Base-by-base conservation (phyloP, 176 grass and related monocot species). In the Guadua angustifolia region DNA sequence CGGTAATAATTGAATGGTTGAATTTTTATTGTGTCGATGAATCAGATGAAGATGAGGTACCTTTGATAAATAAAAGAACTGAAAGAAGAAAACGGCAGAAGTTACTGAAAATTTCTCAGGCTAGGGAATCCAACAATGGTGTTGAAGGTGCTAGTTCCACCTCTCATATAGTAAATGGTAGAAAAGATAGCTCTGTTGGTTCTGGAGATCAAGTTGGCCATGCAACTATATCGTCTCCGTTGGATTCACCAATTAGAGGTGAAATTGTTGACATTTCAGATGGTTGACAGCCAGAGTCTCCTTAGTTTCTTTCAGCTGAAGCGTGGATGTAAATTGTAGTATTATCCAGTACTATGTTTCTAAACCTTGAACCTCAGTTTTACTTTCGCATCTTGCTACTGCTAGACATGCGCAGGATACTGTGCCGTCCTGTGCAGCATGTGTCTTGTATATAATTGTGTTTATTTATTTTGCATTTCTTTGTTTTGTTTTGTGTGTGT, bases 11-110 rank as follows among this genome's bases (percentile, higher is more conserved):
- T 50, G 82, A 86, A 67, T 75, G 74, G 85, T 29, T 90, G 79
- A 75, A 83, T 46, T 85, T 79, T 57, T 93, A 85, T 80, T 73
- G 35, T 82, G n/a, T 58, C 0, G 71, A 87, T 69, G 82, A 88
- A 12, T 78, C 67, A 19, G 82, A 90, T 26, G 91, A 90, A 83
- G 82, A 93, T 13, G 85, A 79, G 17, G 69, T 88, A 15, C 91
- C 88, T 72, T 85, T 93, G 75, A 79, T 90, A 40, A 93, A 93
- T 79, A 93, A 93, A 79, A 81, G 85, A 72, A 80, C 91, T 7
- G 88, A 90, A 84, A 88, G 85, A 60, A 93, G 88, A 29, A 79
- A 83, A 51, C 79, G 70, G 1, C 73, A 90, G 51, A 93, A 79
- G 64, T 38, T 80, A n/a, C 73, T 83, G 56, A 46, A 35, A 75